Evolutionary conservation across 495 filamentous ascomycete genomes (phyloP), one percentile per base, ranked within the genome.

Genomic region (Penicillium robsamsonii): DNA sequence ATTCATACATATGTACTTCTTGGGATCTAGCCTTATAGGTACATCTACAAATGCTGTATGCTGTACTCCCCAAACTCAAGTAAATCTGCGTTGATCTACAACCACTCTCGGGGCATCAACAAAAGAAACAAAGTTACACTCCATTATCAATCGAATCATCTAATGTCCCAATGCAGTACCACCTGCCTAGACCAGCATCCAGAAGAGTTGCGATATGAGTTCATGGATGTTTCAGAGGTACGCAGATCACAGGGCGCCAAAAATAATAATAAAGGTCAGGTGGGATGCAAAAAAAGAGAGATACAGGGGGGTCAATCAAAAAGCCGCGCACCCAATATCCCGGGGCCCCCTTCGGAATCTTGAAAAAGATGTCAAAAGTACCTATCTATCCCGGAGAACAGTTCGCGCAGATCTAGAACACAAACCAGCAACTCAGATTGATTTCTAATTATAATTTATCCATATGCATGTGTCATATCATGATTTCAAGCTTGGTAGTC

Each of bases 331-430:
- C 13, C 13, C 13, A 37, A 38, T 38, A 38, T 38, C 35, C 35
- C 35, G 15, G 35, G 35, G 15, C 7, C 35, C 12, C 33, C 35
- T 38, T 17, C 35, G 50, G 35, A 51, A 51, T 35, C 35, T 41
- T 25, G 35, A 17, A 40, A 40, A 31, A 31, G 29, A 31, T 22
- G 42, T 8, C 50, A 52, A 31, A 42, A 52, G 50, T 52, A 52
- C 50, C n/a, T 24, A 20, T 42, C 37, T 42, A 27, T 22, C 49
- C 35, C 50, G 27, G 31, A 31, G 17, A 43, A 33, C 25, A 44
- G 35, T 45, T 45, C 29, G 50, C 29, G 41, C 18, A 53, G 50
- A 53, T 53, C 50, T 33, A 43, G 38, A 42, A 35, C 37, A 30
- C n/a, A 42, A 18, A 51, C 49, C 25, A 41, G 37, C 20, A 29